A percentile compares a stretch with the other conserved stretches of the same genome.
phyloP scores from a whole-genome alignment of 2,329 filamentous ascomycete genomes.

The Aspergillus transmontanensis region DNA sequence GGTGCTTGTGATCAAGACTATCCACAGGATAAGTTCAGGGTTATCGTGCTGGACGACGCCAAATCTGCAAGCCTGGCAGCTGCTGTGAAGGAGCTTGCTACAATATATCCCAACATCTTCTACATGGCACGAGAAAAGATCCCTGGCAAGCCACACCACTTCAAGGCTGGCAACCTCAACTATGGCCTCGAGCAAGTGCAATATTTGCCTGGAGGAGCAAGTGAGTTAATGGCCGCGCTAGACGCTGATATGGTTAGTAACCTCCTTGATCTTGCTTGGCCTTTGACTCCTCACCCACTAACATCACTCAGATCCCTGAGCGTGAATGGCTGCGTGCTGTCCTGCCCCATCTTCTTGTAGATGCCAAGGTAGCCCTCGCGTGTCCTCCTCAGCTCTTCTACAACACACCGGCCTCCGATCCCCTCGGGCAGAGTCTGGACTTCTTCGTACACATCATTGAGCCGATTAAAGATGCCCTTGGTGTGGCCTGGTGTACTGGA shows the following conservation, averaged over 20 bases:
- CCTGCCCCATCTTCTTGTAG: slow-evolving; percentile 60
- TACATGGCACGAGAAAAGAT: slow-evolving; percentile 49
- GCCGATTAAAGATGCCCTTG: slow-evolving; percentile 48
- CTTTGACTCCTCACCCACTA: not conserved
- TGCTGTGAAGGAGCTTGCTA: slow-evolving; percentile 37
- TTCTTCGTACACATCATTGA: slow-evolving; percentile 60
- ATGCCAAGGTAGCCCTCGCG: slow-evolving; percentile 57
- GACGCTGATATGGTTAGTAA: slow-evolving; percentile 63
- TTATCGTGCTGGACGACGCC: slow-evolving; percentile 47
- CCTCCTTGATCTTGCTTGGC: not conserved
- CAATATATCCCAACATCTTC: slow-evolving; percentile 41
- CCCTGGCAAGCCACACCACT: slow-evolving; percentile 50
- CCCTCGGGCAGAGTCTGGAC: slow-evolving; percentile 60
- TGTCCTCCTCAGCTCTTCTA: slow-evolving; percentile 66
- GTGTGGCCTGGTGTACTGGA: slow-evolving; percentile 54
- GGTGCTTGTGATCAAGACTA: slow-evolving; percentile 45
- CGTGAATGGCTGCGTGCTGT: slow-evolving; percentile 61
- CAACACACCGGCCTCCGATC: slow-evolving; percentile 62
- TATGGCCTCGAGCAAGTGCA: slow-evolving; percentile 56
- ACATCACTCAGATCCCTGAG: slow-evolving; percentile 53
- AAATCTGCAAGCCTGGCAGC: slow-evolving; percentile 36
- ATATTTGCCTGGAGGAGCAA: slow-evolving; percentile 57
- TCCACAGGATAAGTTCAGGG: slow-evolving; percentile 32
- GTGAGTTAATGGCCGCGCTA: slow-evolving; percentile 62
- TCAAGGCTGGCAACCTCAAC: slow-evolving; percentile 68